A percentile compares a stretch with the other conserved stretches of the same genome.
Evolutionary conservation across 2,329 filamentous ascomycete species (phyloP).

Genomic region (Acrodontium crateriforme): DNA sequence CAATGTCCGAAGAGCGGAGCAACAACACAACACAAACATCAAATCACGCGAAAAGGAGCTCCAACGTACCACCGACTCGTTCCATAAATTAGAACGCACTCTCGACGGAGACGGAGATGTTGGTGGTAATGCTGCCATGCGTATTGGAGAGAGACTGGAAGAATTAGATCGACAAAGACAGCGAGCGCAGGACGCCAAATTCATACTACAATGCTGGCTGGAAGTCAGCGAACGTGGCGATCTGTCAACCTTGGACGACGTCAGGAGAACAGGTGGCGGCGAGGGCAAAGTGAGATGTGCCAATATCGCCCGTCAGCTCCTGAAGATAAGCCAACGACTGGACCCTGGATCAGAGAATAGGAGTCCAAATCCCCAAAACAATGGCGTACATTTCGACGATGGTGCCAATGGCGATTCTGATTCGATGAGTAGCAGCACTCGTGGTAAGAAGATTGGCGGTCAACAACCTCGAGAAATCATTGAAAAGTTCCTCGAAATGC

Average conservation of each 20-base stretch:
- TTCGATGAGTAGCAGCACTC: constrained; percentile 37
- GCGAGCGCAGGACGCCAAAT: constrained; percentile 82
- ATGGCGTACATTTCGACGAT: constrained; percentile 30
- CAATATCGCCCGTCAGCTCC: constrained; percentile 80
- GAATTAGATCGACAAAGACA: constrained; percentile 86
- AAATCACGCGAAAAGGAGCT: constrained; percentile 78
- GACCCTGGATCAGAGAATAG: constrained; percentile 46
- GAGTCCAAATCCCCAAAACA: constrained; percentile 16
- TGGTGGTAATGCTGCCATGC: constrained; percentile 80
- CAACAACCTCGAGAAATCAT: constrained; percentile 55
- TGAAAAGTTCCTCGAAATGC: constrained; percentile 88
- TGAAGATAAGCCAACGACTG: constrained; percentile 84
- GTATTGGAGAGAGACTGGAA: constrained; percentile 86
- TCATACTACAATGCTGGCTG: constrained; percentile 91
- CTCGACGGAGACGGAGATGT: constrained; percentile 44
- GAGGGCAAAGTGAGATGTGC: constrained; percentile 92
- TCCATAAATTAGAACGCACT: constrained; percentile 76
- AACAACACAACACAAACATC: constrained; percentile 81
- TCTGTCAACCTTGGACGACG: constrained; percentile 74
- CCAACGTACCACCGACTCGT: constrained; percentile 81
- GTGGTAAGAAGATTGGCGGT: constrained; percentile 31
- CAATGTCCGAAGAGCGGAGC: constrained; percentile 79
- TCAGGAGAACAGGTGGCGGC: constrained; percentile 68
- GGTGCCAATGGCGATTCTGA: constrained; percentile 30
- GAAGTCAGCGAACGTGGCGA: constrained; percentile 86